Percentiles rank a stretch among this genome's conserved stretches.
Evolutionary conservation across 2,329 filamentous ascomycete genomes (phyloP).

Genomic region (Thyridium curvatum): DNA sequence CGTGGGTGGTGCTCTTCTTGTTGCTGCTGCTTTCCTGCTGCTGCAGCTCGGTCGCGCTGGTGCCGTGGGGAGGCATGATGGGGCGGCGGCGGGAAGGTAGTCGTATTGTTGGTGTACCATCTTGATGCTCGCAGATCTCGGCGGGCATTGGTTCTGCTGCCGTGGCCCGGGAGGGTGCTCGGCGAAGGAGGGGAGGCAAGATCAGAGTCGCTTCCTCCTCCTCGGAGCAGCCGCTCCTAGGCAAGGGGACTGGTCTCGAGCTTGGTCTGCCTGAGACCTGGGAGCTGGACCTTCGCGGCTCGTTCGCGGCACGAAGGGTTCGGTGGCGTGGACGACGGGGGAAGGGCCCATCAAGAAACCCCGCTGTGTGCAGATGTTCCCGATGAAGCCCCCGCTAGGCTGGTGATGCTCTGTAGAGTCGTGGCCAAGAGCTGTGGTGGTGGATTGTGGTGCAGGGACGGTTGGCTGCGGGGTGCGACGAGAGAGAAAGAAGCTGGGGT

Average conservation of each 20-base stretch:
- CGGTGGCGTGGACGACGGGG: conserved; percentile 20
- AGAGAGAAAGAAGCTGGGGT: too few relatives aligned
- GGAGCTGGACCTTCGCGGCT: conserved; percentile 44
- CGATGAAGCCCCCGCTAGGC: not conserved
- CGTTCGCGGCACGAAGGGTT: conserved; percentile 44
- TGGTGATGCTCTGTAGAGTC: too few relatives aligned
- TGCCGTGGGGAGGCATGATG: conserved; percentile 33
- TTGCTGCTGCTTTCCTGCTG: conserved; percentile 8
- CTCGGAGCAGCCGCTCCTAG: conserved; percentile 29
- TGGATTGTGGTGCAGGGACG: not conserved
- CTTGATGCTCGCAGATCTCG: conserved; percentile 35
- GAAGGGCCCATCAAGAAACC: conserved; percentile 29
- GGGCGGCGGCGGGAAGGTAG: conserved; percentile 26
- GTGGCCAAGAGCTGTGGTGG: conserved; percentile 5
- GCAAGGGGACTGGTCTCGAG: conserved; percentile 35
- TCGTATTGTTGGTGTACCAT: conserved; percentile 23
- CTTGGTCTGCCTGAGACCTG: conserved; percentile 32
- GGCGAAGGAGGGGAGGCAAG: conserved; percentile 6
- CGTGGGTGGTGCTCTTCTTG: conserved; percentile 19
- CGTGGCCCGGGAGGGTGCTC: too few relatives aligned
- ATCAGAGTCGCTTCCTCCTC: conserved; percentile 9
- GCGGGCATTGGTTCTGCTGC: conserved; percentile 21
- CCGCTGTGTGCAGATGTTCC: conserved; percentile 8
- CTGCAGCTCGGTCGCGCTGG: conserved; percentile 9
- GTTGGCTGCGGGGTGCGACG: too few relatives aligned